Evolutionary conservation across 768 basidiomycete species (phyloP), one percentile per base, ranked within the genome.

Genomic region (Hebeloma cylindrosporum): DNA sequence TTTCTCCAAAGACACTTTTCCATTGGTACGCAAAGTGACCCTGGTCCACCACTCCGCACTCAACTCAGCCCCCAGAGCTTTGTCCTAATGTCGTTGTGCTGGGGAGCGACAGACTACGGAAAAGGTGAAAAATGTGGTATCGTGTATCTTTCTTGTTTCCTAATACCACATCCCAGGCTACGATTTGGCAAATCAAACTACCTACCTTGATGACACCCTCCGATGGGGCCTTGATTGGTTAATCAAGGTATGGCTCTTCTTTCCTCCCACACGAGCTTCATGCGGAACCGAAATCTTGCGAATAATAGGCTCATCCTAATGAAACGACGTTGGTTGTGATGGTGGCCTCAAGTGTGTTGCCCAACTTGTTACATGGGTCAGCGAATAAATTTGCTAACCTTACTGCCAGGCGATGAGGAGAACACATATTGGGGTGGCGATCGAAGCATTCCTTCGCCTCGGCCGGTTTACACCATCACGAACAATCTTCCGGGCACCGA

Each of bases 171-270:
- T 33, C 8, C 14, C 40, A 85, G 88, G 87, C 11, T 96, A 93
- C 59, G 89, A 93, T 52, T 54, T 80, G 39, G 82, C 90, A 40
- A 88, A 89, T 41, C 93, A 95, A 66, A 91, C 92, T 1, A 78
- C 81, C 2, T 96, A 95, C 62, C 79, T 96, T n/a, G 94, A 96
- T 56, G 79, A 80, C 49, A 93, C 88, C 74, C 68, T 95, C 40
- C 80, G 93, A 48, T 95, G 90, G 89, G 85, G 92, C 18, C 76
- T 92, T 33, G 86, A 92, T 64, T 96, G 92, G 91, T 68, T 94
- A 39, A 90, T 94, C 40, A 91, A 89, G 72, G 92, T 85, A 45
- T 49, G 14, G 26, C 28, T 16, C 23, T 11, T 26, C 13, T 40
- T 21, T n/a, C 43, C 7, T 23, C 33, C 30, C 20, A 33, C 34